Evolutionary conservation across 2,329 filamentous ascomycete genomes (phyloP).

Genomic region (Colletotrichum noveboracense): DNA sequence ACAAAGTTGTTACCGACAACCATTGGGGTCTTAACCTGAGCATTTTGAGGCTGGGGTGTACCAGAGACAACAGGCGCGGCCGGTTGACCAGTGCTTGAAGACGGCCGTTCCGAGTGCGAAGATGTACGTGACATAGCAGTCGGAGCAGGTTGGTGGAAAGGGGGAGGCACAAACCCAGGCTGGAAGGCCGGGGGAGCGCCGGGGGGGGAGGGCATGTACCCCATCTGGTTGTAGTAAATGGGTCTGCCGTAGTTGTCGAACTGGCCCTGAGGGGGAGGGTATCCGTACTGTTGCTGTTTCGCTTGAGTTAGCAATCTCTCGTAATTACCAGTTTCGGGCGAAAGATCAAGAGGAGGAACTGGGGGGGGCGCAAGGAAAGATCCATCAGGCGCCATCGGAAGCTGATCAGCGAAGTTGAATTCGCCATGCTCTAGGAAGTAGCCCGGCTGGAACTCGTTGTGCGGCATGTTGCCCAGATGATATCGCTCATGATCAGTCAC

Average conservation of each 20-base stretch:
- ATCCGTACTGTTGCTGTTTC: conserved; percentile 67
- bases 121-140: conserved; percentile 82
- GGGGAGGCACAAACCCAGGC: conserved; percentile 45
- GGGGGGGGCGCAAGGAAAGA: background rate
- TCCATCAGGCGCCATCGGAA: conserved; percentile 27
- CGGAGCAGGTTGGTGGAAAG: conserved; percentile 41
- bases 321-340: conserved; percentile 73
- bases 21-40: conserved; percentile 51
- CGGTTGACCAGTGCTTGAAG: conserved; percentile 69
- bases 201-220: conserved; percentile 50
- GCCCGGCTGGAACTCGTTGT: background rate
- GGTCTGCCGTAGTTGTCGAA: conserved; percentile 45
- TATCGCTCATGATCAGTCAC: conserved; percentile 21
- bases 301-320: conserved; percentile 75
- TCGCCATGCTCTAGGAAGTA: background rate
- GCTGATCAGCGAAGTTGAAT: conserved; percentile 29
- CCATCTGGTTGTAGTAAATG: conserved; percentile 50
- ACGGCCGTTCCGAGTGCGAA: conserved; percentile 74
- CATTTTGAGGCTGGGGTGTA: conserved; percentile 67
- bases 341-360: conserved; percentile 59
- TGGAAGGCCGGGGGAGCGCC: conserved; percentile 47
- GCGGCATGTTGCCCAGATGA: background rate
- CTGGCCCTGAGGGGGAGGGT: conserved; percentile 46
- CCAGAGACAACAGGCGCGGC: conserved; percentile 66
- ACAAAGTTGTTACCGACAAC: conserved; percentile 51